Evolutionary conservation across 805 yeast species (phyloP).

Genomic region (Candida verbasci): DNA sequence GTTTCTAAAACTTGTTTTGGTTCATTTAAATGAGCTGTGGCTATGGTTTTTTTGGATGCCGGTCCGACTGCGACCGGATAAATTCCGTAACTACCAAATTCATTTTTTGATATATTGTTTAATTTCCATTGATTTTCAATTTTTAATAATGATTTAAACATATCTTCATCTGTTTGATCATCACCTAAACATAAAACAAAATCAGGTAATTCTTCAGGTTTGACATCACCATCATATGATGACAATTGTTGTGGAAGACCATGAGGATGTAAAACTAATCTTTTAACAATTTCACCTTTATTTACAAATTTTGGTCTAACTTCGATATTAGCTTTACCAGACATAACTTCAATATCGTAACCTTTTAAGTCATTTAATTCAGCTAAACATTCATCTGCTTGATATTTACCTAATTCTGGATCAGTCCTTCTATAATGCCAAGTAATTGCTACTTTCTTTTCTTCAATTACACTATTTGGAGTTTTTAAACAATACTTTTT

Average conservation of each 20-base stretch:
- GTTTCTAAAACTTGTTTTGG: conserved; percentile 84
- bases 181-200: conserved; percentile 91
- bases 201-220: conserved; percentile 59
- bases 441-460: conserved; percentile 88
- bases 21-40: conserved; percentile 79
- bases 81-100: conserved; percentile 55
- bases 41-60: conserved; percentile 79
- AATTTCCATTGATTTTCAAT: conserved; percentile 54
- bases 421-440: conserved; percentile 98
- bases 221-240: conserved; percentile 25
- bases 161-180: conserved; percentile 95
- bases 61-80: conserved; percentile 92
- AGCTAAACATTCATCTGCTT: conserved; percentile 63
- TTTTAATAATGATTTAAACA: conserved; percentile 75
- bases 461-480: conserved; percentile 84
- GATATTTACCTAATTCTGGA: conserved; percentile 87
- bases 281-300: conserved; percentile 92
- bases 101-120: conserved; percentile 37
- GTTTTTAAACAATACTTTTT: conserved; percentile 77
- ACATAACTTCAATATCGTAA: conserved; percentile 90
- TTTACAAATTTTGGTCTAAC: conserved; percentile 94
- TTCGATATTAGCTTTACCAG: conserved; percentile 95
- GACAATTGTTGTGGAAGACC: conserved; percentile 42
- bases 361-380: conserved; percentile 53
- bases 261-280: conserved; percentile 64